Evolutionary conservation across 306 rosid species (phyloP).

Genomic region (Trifolium repens): DNA sequence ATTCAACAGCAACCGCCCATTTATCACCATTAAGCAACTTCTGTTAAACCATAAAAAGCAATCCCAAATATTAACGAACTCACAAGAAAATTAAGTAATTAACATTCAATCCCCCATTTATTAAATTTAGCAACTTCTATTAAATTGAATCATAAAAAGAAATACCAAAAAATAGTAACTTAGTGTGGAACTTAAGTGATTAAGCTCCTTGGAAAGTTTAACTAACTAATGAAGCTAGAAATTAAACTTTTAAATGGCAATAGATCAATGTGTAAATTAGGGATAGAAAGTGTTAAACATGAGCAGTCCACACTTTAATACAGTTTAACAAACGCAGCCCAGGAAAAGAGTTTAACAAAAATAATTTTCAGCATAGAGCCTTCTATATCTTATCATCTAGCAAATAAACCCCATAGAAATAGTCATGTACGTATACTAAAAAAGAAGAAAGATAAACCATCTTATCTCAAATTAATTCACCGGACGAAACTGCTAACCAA

Average conservation of each 20-base stretch:
- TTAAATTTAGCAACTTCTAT: neutral
- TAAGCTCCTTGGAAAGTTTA: neutral
- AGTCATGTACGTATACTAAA: too few species aligned
- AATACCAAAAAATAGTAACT: neutral
- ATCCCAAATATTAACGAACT: neutral
- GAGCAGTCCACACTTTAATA: neutral
- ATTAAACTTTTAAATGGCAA: neutral
- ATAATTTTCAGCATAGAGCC: neutral
- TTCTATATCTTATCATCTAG: too few species aligned
- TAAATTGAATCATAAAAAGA: neutral
- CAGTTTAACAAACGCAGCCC: slow-evolving; percentile 17
- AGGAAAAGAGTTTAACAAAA: slow-evolving; percentile 27
- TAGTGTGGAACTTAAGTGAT: neutral
- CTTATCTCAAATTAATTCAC: neutral
- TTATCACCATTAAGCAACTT: neutral
- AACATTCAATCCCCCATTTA: neutral
- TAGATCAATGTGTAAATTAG: neutral
- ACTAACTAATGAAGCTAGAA: neutral
- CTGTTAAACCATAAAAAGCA: neutral
- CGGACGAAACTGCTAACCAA: neutral
- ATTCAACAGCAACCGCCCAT: slow-evolving; percentile 1
- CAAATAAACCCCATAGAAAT: neutral
- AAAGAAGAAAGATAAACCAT: neutral
- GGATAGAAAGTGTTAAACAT: too few species aligned
- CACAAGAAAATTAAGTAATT: neutral